Evolutionary conservation across 202 grass and related monocot genomes (phyloP).

Genomic region (Sporobolus alterniflorus): DNA sequence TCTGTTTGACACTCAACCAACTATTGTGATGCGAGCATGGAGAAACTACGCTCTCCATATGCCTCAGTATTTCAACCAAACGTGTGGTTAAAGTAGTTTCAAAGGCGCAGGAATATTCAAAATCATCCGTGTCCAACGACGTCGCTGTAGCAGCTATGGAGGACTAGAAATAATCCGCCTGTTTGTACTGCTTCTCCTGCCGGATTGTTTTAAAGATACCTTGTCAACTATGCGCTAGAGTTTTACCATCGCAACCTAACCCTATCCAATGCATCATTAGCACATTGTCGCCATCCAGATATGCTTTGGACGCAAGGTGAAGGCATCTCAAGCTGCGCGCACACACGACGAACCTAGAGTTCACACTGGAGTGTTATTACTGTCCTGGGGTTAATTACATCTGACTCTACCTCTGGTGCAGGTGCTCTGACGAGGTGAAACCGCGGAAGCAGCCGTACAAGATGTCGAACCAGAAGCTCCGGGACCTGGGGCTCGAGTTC

Average conservation of each 20-base stretch:
- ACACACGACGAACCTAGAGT: slow-evolving; percentile 13
- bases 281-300: background rate
- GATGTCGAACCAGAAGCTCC: slow-evolving; percentile 74
- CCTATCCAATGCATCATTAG: background rate
- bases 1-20: background rate
- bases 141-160: background rate
- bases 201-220: slow-evolving; percentile 26
- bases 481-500: slow-evolving; percentile 71
- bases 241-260: background rate
- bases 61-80: background rate
- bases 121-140: background rate
- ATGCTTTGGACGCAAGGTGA: background rate
- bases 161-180: background rate
- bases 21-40: background rate
- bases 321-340: slow-evolving; percentile 29
- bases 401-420: slow-evolving; percentile 28
- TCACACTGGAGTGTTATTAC: slow-evolving; percentile 17
- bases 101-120: background rate
- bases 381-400: too few species aligned
- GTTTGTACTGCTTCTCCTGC: background rate
- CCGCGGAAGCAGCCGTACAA: slow-evolving; percentile 84
- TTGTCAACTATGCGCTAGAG: background rate
- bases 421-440: slow-evolving; percentile 87
- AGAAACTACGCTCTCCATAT: background rate
- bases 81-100: background rate